Base-by-base conservation (phyloP, 2,329 filamentous ascomycete species). In the Neopestalotiopsis sp. region DNA sequence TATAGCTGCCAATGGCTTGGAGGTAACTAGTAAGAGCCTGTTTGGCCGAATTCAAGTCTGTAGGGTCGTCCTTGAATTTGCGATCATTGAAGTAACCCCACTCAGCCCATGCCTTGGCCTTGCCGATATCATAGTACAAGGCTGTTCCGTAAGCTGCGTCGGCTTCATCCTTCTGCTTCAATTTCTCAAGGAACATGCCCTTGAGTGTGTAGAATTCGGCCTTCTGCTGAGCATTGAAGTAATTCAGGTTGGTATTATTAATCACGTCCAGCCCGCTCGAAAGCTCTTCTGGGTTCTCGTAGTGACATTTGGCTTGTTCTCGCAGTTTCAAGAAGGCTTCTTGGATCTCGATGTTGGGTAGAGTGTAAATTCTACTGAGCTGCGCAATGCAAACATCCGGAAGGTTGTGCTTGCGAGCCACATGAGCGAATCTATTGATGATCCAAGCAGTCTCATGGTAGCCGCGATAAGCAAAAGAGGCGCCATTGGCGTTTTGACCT, bases 381-480 rank as follows among this genome's bases (percentile, higher is more conserved):
- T 99, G 96, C 72, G 90, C 95, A 81, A 99, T 98, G 83, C 97
- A 99, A 38, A 99, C 96, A 72, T 99, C 96, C 0, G 95, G 94
- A 74, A 99, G 90, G 74, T 93, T 95, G 80, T 99, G 96, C 84
- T 99, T 99, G 68, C 96, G 91, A 62, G 96, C 96, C 57, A 99
- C 96, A 78, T 99, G 96, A 1, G 96, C 97, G 77, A 99, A 99
- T 20, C 96, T 89, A 80, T 99, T 99, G 81, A 99, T 99, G 74
- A 99, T 99, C 96, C 96, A 99, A 2, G 96, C 96, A 13, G 96
- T 99, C 83, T 99, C 96, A 76, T 99, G 96, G 78, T 97, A 99
- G 32, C 96, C 96, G 59, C 96, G 90, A 79, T 99, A 99, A 0
- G 96, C 96, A 79, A 96, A 98, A 0, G 95, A 98, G 62, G 95